Percentiles rank a stretch among this genome's conserved stretches.
Evolutionary conservation across 257 asterid genomes (phyloP).

Genomic region (Verbena officinalis): DNA sequence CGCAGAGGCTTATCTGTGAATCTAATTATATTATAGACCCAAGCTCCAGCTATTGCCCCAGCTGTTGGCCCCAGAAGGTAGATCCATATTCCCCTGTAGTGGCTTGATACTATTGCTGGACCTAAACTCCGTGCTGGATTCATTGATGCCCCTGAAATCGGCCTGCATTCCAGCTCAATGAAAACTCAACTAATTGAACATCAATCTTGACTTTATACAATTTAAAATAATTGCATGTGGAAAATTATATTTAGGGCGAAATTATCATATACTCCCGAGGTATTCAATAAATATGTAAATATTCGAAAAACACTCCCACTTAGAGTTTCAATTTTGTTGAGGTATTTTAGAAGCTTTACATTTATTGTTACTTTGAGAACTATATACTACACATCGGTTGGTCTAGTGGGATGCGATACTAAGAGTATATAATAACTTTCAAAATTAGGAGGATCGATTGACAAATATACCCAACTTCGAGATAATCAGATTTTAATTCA

Average conservation of each 20-base stretch:
- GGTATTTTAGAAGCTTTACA: too few relatives aligned
- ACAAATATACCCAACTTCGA: too few relatives aligned
- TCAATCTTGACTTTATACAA: background rate
- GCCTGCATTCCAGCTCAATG: slow-evolving; percentile 40
- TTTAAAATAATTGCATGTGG: background rate
- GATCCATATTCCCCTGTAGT: slow-evolving; percentile 66
- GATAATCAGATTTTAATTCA: too few relatives aligned
- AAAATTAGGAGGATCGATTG: too few relatives aligned
- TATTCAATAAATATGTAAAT: too few relatives aligned
- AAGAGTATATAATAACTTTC: too few relatives aligned
- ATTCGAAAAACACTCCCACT: too few relatives aligned
- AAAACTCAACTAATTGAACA: background rate
- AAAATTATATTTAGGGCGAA: background rate
- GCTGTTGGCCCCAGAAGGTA: slow-evolving; percentile 71
- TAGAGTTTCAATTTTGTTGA: too few relatives aligned
- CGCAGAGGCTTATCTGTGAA: slow-evolving; percentile 77
- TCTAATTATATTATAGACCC: slow-evolving; percentile 79
- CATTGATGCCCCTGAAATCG: slow-evolving; percentile 95
- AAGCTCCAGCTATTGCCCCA: slow-evolving; percentile 82
- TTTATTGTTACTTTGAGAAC: too few relatives aligned
- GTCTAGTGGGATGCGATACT: too few relatives aligned
- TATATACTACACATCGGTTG: too few relatives aligned
- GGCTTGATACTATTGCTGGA: slow-evolving; percentile 72
- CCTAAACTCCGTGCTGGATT: slow-evolving; percentile 94
- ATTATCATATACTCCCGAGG: too few relatives aligned